Evolutionary conservation across 805 yeast species (phyloP), one percentile per base, ranked within the genome.

Genomic region (Kluyveromyces dobzhanskii): DNA sequence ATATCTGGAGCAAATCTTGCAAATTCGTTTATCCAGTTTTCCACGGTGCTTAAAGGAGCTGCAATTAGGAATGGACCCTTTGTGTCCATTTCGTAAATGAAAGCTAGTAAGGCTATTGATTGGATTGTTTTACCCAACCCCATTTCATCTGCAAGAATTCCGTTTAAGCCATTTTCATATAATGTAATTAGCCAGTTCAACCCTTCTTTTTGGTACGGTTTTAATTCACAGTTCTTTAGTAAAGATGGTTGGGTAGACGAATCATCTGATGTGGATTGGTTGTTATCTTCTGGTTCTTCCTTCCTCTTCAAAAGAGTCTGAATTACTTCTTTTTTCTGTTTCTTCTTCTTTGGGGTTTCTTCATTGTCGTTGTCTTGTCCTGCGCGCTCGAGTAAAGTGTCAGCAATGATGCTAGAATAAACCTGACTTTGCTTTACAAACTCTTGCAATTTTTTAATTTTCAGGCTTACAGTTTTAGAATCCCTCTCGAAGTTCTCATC

Each of bases 141-240:
- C 98, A 90, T 90, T 59, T 90, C 97, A 62, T 92, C 97, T 0
- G 97, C 97, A 16, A 92, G 64, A 26, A 92, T 88, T 2, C 97
- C 98, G 58, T 90, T 90, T 21, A 90, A 66, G 0, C 97, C 98
- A 59, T 90, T 92, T 54, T 88, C 94, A 57, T 83, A 92, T 18
- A 90, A 62, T 0, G 95, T 81, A 11, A 80, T 73, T 30, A 92
- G 64, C 97, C 97, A 90, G 46, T 85, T 87, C 41, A 90, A 70
- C 1, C 97, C 98, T 40, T 83, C 87, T 14, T 85, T 58, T 60
- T 90, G 98, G 54, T 92, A 87, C 21, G 78, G 82, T 53, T 86
- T 85, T 69, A 90, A 66, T 0, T 54, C 52, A 23, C 85, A 84
- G 6, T 78, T 77, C 1, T 71, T 61, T 12, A 80, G 50, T 11